Evolutionary conservation across 306 rosid genomes (phyloP).

Genomic region (Hippophae tibetana): DNA sequence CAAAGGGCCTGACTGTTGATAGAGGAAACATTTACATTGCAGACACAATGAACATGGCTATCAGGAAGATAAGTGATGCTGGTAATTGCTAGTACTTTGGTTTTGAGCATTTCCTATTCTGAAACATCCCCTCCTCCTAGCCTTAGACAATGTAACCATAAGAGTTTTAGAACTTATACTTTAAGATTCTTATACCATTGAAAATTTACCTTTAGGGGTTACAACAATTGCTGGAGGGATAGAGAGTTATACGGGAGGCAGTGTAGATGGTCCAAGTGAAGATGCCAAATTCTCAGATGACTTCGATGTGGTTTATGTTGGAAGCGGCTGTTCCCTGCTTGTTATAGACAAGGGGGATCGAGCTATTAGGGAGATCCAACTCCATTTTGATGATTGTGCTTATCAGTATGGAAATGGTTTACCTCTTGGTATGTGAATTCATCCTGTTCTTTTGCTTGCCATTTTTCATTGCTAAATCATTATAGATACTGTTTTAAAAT

Average conservation of each 20-base stretch:
- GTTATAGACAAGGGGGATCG: conserved; percentile 73
- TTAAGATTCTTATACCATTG: background rate
- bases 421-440: conserved; percentile 59
- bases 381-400: conserved; percentile 86
- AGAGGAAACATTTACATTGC: conserved; percentile 85
- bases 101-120: background rate
- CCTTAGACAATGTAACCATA: too few relatives aligned
- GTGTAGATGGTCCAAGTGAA: conserved; percentile 87
- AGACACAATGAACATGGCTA: conserved; percentile 79
- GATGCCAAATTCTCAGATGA: conserved; percentile 86
- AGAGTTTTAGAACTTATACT: background rate
- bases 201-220: conserved; percentile 44
- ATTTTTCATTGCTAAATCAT: background rate
- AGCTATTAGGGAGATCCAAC: conserved; percentile 89
- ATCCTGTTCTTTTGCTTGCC: background rate
- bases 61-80: conserved; percentile 83
- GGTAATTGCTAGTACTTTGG: conserved; percentile 28
- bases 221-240: conserved; percentile 91
- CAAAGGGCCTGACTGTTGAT: conserved; percentile 82
- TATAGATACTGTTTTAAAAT: conserved; percentile 16
- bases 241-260: conserved; percentile 64
- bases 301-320: conserved; percentile 78
- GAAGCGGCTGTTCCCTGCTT: conserved; percentile 88
- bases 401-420: conserved; percentile 84
- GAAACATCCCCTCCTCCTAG: background rate